Conservation (phyloP, 352 stramenopile species). For the Pythium coloratum region DNA sequence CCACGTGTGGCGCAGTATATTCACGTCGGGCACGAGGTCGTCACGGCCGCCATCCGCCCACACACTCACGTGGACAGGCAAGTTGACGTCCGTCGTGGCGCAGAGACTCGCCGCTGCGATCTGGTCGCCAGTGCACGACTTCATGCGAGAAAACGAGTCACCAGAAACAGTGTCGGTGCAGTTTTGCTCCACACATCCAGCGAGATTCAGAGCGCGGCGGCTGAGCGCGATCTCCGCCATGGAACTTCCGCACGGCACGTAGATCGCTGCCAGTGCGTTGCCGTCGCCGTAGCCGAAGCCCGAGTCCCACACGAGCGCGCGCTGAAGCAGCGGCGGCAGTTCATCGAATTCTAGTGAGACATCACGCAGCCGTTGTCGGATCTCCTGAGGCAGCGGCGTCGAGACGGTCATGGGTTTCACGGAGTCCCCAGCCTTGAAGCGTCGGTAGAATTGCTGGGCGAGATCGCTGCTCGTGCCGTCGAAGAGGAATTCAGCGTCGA, state of each 20-base stretch:
- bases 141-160: constrained; percentile 1
- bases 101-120: constrained; percentile 19
- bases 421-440: constrained; percentile 16
- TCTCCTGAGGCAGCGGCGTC: constrained; percentile 14
- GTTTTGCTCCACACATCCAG: constrained; percentile 21
- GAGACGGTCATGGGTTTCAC: constrained; percentile 7
- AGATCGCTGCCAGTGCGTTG: constrained; percentile 23
- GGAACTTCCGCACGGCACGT: constrained; percentile 25
- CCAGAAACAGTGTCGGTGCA: background rate
- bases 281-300: constrained; percentile 27
- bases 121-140: constrained; percentile 18
- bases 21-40: constrained; percentile 16
- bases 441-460: constrained; percentile 36
- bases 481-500: constrained; percentile 21
- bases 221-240: constrained; percentile 37
- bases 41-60: constrained; percentile 23
- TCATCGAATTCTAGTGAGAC: constrained; percentile 27
- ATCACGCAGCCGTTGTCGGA: constrained; percentile 25
- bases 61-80: constrained; percentile 5
- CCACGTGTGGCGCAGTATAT: constrained; percentile 24
- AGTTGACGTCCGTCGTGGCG: constrained; percentile 14
- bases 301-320: constrained; percentile 39
- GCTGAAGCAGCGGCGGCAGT: constrained; percentile 31
- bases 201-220: constrained; percentile 5
- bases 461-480: constrained; percentile 33